Evolutionary conservation across 2,329 filamentous ascomycete genomes (phyloP).

Genomic region (Epicoccum sorghinum): DNA sequence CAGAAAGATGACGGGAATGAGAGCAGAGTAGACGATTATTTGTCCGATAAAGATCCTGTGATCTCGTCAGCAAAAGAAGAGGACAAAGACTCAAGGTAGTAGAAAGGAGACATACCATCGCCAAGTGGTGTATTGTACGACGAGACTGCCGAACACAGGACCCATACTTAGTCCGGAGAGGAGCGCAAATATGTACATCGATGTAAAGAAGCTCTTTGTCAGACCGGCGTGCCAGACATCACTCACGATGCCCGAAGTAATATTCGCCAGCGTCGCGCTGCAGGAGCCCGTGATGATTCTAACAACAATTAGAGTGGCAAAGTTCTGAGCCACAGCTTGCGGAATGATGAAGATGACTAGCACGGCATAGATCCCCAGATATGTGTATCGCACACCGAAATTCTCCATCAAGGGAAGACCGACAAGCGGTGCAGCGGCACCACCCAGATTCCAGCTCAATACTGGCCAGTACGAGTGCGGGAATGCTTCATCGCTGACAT

Average conservation of each 20-base stretch:
- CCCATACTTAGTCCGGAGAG: constrained; percentile 54
- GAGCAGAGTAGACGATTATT: constrained; percentile 53
- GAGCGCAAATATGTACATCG: constrained; percentile 52
- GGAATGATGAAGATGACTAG: constrained; percentile 52
- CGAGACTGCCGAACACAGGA: constrained; percentile 52
- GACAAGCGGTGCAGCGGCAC: constrained; percentile 49
- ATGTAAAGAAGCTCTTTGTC: constrained; percentile 51
- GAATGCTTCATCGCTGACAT: constrained; percentile 47
- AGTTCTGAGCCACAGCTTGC: constrained; percentile 53
- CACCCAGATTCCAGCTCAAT: constrained; percentile 52
- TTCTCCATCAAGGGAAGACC: constrained; percentile 53
- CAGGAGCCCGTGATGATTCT: constrained; percentile 54
- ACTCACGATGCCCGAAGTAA: constrained; percentile 42
- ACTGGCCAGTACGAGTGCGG: constrained; percentile 51
- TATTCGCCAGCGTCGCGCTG: constrained; percentile 52
- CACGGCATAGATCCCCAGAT: constrained; percentile 49
- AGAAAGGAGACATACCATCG: constrained; percentile 44
- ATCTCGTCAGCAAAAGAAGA: neutral
- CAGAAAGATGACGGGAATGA: constrained; percentile 51
- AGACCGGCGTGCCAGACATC: constrained; percentile 48
- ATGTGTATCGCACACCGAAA: constrained; percentile 53
- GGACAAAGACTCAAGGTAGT: too few species aligned
- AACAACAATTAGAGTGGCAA: constrained; percentile 53
- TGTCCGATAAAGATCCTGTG: constrained; percentile 54
- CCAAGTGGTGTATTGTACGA: constrained; percentile 49